phyloP scores from a whole-genome alignment of 1,284 basidiomycete genomes.

The Ganoderma meredithae region DNA sequence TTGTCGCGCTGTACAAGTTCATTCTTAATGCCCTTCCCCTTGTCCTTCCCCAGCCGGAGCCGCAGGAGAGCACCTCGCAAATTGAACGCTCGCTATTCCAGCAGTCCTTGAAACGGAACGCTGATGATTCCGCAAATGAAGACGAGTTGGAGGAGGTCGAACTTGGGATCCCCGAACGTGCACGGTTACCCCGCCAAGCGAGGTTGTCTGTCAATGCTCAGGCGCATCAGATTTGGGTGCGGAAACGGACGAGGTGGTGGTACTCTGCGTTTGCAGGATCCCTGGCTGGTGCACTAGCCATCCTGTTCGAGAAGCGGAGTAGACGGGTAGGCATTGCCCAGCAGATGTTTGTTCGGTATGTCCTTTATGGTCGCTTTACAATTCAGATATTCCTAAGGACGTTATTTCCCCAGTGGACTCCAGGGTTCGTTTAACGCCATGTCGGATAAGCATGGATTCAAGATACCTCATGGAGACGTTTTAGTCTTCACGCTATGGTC shows the following conservation, averaged over 20 bases:
- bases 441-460: constrained; percentile 68
- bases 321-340: constrained; percentile 84
- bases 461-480: constrained; percentile 86
- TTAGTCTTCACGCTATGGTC: constrained; percentile 85
- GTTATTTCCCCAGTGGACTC: constrained; percentile 61
- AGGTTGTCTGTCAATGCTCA: constrained; percentile 68
- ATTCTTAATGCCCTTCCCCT: constrained; percentile 86
- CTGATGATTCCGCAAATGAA: constrained; percentile 33
- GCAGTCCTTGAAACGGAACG: constrained; percentile 17
- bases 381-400: background rate
- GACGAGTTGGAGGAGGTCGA: constrained; percentile 34
- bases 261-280: constrained; percentile 90
- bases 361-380: constrained; percentile 19
- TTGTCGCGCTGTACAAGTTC: constrained; percentile 84
- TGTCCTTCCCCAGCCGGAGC: constrained; percentile 61
- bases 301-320: constrained; percentile 82
- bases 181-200: constrained; percentile 45
- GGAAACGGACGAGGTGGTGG: constrained; percentile 80
- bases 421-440: constrained; percentile 86
- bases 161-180: constrained; percentile 23
- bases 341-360: constrained; percentile 88
- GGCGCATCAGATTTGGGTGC: constrained; percentile 67
- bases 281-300: constrained; percentile 80
- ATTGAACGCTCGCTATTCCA: constrained; percentile 47
- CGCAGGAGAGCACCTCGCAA: constrained; percentile 31